Evolutionary conservation across 1,284 basidiomycete species (phyloP), one percentile per base, ranked within the genome.

Genomic region (Cryptococcus hybrid): DNA sequence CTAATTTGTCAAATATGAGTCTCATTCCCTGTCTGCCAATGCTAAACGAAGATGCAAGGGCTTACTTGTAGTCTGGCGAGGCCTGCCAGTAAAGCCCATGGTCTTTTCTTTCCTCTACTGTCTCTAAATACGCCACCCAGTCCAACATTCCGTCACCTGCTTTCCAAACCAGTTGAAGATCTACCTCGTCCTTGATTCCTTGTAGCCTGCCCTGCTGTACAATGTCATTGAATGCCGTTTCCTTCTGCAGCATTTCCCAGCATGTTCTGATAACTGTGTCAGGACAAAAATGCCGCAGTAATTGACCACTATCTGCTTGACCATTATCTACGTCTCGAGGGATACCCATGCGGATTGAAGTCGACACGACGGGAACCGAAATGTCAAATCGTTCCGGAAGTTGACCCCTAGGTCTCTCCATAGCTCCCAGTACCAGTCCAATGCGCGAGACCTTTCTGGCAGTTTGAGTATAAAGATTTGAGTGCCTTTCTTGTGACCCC

Each of bases 371-470:
- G 3, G 77, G 74, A 6, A 75, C 56, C 4, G 52, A 44, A 18
- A 78, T 63, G 48, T 77, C 73, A 35, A 78, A 55, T 15, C 64
- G 56, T 7, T 40, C 43, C 0, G 77, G 76, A 3, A 77, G 60
- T 39, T 67, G 60, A 3, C 68, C 68, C 66, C 73, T 6, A 77
- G 60, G 44, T 77, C 73, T 34, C 70, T 61, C 61, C 68, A 71
- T 18, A 77, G 58, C 60, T 75, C 73, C 75, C 75, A 78, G 48
- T 68, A 74, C 77, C 76, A 78, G 57, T 78, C 77, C 46, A 74
- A 54, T 3, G 74, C 68, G 51, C 77, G 63, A 3, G 70, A 71
- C 18, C 71, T 57, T 47, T 75, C 70, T 5, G 64, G 59, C 18
- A 75, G 61, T 52, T 75, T 71, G 46, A 78, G 52, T 30, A 77